phyloP scores from a whole-genome alignment of 768 basidiomycete genomes.

The Tylopilus felleus region DNA sequence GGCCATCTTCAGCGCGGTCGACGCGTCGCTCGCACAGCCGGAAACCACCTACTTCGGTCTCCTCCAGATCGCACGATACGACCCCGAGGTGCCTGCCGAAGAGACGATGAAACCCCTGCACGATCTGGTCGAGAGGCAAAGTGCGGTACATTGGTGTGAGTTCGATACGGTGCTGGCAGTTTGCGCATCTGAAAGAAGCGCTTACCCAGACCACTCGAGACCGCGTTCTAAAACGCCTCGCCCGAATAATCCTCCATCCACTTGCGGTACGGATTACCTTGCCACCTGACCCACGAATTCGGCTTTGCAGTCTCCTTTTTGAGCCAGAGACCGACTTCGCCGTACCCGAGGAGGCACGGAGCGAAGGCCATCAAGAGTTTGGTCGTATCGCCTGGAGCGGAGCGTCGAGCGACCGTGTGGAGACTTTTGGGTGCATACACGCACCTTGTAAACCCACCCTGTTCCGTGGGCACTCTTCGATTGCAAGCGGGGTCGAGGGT shows the following conservation, averaged over 20 bases:
- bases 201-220: no score
- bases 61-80: no score
- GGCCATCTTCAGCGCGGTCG: constrained; percentile 37
- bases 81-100: no score
- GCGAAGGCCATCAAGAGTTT: constrained; percentile 75
- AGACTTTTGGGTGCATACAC: not conserved
- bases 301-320: constrained; percentile 47
- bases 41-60: constrained; percentile 38
- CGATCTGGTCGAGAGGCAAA: no score
- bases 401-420: not conserved
- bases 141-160: no score
- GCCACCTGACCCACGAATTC: constrained; percentile 51
- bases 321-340: constrained; percentile 87
- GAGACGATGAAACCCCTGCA: no score
- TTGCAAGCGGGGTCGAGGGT: not conserved
- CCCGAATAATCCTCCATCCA: no score
- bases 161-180: no score
- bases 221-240: no score
- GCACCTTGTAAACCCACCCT: not conserved
- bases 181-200: no score
- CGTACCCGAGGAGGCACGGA: constrained; percentile 87
- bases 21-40: constrained; percentile 36
- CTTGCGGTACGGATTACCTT: constrained; percentile 56
- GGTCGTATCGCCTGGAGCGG: constrained; percentile 55
- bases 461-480: not conserved